Evolutionary conservation across 2,329 filamentous ascomycete genomes (phyloP).

Genomic region (Curvularia spicifera): DNA sequence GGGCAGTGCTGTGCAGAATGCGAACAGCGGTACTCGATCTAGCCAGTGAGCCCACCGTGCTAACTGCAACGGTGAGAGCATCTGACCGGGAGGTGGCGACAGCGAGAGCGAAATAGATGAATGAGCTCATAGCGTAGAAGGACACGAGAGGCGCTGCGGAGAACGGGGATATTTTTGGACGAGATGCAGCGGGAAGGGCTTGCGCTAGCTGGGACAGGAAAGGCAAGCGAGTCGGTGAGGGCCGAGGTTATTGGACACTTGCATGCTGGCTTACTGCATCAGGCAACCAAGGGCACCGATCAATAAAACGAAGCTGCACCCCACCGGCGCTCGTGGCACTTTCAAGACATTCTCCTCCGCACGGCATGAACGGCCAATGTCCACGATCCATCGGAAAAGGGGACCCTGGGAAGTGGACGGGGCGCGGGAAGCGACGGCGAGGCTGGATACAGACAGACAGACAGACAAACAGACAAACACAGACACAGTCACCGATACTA

Average conservation of each 20-base stretch:
- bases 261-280: constrained; percentile 36
- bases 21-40: constrained; percentile 32
- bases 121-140: constrained; percentile 42
- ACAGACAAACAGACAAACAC: not conserved
- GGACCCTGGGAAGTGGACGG: not conserved
- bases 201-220: constrained; percentile 21
- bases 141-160: constrained; percentile 39
- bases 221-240: constrained; percentile 33
- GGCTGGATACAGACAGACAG: constrained; percentile 5
- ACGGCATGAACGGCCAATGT: not conserved
- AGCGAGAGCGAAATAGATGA: constrained; percentile 25
- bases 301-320: constrained; percentile 38
- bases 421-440: not conserved
- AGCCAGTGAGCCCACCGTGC: constrained; percentile 26
- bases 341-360: constrained; percentile 14
- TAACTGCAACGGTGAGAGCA: constrained; percentile 32
- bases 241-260: constrained; percentile 39
- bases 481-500: not conserved
- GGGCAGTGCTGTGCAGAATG: constrained; percentile 29
- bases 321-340: constrained; percentile 17
- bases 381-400: not conserved
- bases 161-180: constrained; percentile 43
- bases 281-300: constrained; percentile 33
- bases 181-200: constrained; percentile 29
- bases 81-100: constrained; percentile 36